Evolutionary conservation across 1,284 basidiomycete species (phyloP).

Genomic region (Boletellus deceptivus): DNA sequence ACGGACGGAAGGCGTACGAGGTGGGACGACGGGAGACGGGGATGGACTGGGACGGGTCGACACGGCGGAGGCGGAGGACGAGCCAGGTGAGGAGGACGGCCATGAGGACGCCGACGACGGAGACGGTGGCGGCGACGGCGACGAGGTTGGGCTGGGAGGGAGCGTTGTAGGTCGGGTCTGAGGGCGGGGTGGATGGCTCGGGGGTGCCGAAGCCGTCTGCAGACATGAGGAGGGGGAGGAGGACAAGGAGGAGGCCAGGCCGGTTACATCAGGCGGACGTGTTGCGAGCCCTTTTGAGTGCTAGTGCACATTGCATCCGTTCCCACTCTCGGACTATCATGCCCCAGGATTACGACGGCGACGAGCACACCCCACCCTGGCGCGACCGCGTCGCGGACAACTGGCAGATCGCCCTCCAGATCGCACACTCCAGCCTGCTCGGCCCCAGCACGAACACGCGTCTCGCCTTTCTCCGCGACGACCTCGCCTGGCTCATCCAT

Average conservation of each 20-base stretch:
- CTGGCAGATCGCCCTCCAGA: constrained; percentile 55
- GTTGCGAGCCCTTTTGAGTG: constrained; percentile 4
- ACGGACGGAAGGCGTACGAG: constrained; percentile 23
- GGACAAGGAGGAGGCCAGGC: neutral
- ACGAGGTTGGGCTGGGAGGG: constrained; percentile 21
- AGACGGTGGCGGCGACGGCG: constrained; percentile 26
- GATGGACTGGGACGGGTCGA: neutral
- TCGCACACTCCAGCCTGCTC: constrained; percentile 50
- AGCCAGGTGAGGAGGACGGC: constrained; percentile 26
- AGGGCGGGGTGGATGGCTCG: neutral
- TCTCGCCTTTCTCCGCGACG: constrained; percentile 59
- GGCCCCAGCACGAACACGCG: constrained; percentile 53
- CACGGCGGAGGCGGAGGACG: constrained; percentile 25
- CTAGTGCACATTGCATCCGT: neutral
- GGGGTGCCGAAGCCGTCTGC: neutral
- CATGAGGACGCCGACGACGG: constrained; percentile 27
- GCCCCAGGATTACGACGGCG: constrained; percentile 10
- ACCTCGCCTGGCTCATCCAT: constrained; percentile 56
- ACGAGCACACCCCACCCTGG: constrained; percentile 15
- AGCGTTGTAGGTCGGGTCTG: constrained; percentile 10
- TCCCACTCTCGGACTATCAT: neutral
- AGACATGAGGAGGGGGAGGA: neutral
- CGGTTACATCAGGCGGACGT: neutral
- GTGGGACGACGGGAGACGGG: constrained; percentile 9
- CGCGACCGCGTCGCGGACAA: constrained; percentile 49